These are phyloP conservation scores for Astragalus glycyphyllos DNA, from an alignment of 306 rosid genomes.

Conservation along the genomic window DNA sequence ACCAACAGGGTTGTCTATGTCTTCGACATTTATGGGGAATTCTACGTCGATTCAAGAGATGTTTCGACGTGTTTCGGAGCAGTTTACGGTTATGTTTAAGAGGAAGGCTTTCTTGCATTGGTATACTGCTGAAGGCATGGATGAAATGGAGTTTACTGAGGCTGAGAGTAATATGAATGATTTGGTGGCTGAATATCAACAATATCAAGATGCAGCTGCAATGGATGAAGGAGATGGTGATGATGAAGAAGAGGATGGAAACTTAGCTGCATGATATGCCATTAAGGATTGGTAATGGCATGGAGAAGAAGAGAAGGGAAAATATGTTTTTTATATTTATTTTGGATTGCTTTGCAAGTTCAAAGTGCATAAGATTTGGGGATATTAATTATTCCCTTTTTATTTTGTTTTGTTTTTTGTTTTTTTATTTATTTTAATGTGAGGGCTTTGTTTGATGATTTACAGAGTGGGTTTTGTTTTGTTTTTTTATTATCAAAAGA, in stretches of 20 bases:
- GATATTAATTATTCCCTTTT: neutral
- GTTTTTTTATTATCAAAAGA: neutral
- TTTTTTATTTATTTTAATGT: neutral
- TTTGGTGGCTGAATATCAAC: conserved; percentile 89
- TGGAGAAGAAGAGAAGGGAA: neutral
- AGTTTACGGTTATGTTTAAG: conserved; percentile 87
- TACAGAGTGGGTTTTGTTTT: conserved; percentile 18
- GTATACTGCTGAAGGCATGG: conserved; percentile 94
- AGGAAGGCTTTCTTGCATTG: conserved; percentile 93
- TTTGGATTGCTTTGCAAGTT: conserved; percentile 3
- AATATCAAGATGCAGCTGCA: conserved; percentile 78
- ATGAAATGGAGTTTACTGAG: conserved; percentile 68
- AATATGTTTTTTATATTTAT: neutral
- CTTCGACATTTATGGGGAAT: conserved; percentile 88
- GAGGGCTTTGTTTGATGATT: neutral
- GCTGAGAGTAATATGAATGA: conserved; percentile 92
- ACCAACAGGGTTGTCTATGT: conserved; percentile 78
- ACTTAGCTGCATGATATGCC: conserved; percentile 3
- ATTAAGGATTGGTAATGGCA: neutral
- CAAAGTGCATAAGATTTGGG: conserved; percentile 26
- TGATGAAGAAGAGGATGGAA: conserved; percentile 54
- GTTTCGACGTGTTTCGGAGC: conserved; percentile 89
- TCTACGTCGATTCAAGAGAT: conserved; percentile 90
- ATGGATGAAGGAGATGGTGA: conserved; percentile 52
- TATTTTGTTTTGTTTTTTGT: neutral